Percentiles rank a stretch among this genome's conserved stretches.
phyloP scores from a whole-genome alignment of 2,329 filamentous ascomycete species.

The Aureobasidium sp. region DNA sequence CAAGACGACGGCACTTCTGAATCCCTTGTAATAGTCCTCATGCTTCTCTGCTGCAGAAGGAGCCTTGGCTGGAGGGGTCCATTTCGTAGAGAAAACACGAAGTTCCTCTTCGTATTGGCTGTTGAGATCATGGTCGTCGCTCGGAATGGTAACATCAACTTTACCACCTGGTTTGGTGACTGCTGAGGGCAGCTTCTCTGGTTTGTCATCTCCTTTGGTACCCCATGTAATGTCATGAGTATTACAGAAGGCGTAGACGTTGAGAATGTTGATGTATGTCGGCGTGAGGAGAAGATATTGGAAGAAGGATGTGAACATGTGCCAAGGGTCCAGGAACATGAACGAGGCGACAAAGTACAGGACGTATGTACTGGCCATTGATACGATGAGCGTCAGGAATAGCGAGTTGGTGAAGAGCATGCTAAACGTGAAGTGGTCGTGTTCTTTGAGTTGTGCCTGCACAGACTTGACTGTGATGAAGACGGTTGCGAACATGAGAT shows the following conservation, averaged over 20 bases:
- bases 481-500: slow-evolving; percentile 88
- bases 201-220: slow-evolving; percentile 95
- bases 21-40: slow-evolving; percentile 97
- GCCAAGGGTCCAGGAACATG: slow-evolving; percentile 96
- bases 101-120: slow-evolving; percentile 88
- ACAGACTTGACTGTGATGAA: slow-evolving; percentile 90
- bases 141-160: slow-evolving; percentile 76
- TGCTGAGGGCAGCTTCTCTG: slow-evolving; percentile 80
- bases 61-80: slow-evolving; percentile 58
- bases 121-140: slow-evolving; percentile 90
- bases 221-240: slow-evolving; percentile 97
- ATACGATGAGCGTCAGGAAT: slow-evolving; percentile 91
- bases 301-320: slow-evolving; percentile 86
- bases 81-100: slow-evolving; percentile 62
- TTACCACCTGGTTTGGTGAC: slow-evolving; percentile 90
- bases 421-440: slow-evolving; percentile 56
- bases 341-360: slow-evolving; percentile 88
- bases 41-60: slow-evolving; percentile 63
- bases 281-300: slow-evolving; percentile 94
- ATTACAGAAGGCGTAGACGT: slow-evolving; percentile 98
- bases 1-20: slow-evolving; percentile 82
- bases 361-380: slow-evolving; percentile 81
- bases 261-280: slow-evolving; percentile 96
- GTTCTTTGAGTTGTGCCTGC: slow-evolving; percentile 53
- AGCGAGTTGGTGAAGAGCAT: slow-evolving; percentile 77